Evolutionary conservation across 768 basidiomycete genomes (phyloP), one percentile per base, ranked within the genome.

Genomic region (Mycena alexandri): DNA sequence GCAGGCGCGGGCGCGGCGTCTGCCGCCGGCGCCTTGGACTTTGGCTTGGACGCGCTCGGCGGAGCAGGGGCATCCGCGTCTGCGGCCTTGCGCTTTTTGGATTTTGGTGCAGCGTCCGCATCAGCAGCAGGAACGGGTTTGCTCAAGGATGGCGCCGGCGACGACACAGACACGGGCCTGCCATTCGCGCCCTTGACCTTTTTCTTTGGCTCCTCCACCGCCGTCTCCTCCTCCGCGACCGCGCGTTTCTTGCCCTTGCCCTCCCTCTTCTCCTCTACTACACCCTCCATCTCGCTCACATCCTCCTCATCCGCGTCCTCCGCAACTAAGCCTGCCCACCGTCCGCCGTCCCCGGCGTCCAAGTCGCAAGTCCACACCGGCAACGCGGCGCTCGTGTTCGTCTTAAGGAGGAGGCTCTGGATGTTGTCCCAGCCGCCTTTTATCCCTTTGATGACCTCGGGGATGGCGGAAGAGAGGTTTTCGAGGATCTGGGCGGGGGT

Each of bases 361-460:
- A 98, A 84, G 7, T 85, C 81, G 76, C 92, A 93, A 22, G 83
- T 87, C 95, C 96, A 99, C 75, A 99, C 90, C 6, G 98, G 98
- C n/a, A 99, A 79, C 70, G 91, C 89, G 38, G 90, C 83, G 58
- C 93, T 94, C 13, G 87, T 87, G 71, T 89, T 93, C 1, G 95
- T 97, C 80, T 99, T 99, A 81, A 99, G 88, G 70, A 94, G 86
- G 21, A 99, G 78, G 63, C 88, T 90, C 74, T 96, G 94, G 57
- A 99, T 83, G 78, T 98, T 98, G 59, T 92, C 90, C 96, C 96
- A 99, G 29, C 88, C 90, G 52, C 88, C 92, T 63, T 89, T 88
- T 74, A 98, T 87, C 53, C 85, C 84, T 62, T 87, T 80, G 36
- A 89, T 85, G 59, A 98, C 80, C 12, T 85, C 86, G 9, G 98